Percentiles rank a stretch among this genome's conserved stretches.
Evolutionary conservation across 1,139 yeast genomes (phyloP).

Genomic region (Petasospora rhodanensis): DNA sequence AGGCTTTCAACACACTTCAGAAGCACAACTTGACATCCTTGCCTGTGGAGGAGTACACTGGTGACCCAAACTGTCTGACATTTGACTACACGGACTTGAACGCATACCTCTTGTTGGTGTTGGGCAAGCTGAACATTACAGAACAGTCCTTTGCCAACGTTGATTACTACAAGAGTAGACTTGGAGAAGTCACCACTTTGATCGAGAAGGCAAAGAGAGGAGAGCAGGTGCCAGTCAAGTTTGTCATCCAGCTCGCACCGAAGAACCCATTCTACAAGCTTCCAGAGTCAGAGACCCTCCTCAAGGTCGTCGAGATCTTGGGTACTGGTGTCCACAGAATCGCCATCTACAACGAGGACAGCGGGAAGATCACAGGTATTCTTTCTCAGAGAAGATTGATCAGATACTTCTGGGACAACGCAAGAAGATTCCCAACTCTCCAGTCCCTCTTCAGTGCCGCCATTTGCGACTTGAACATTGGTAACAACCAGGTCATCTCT

Average conservation of each 20-base stretch:
- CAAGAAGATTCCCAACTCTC: slow-evolving; percentile 74
- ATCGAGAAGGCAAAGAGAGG: slow-evolving; percentile 55
- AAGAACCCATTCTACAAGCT: slow-evolving; percentile 83
- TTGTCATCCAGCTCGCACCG: slow-evolving; percentile 73
- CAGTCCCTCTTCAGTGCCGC: slow-evolving; percentile 69
- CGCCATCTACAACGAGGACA: slow-evolving; percentile 61
- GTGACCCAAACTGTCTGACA: slow-evolving; percentile 65
- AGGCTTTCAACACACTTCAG: slow-evolving; percentile 76
- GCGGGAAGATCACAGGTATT: slow-evolving; percentile 60
- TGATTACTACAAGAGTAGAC: slow-evolving; percentile 21
- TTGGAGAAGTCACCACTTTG: slow-evolving; percentile 28
- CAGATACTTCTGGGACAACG: slow-evolving; percentile 85
- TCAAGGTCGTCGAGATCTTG: slow-evolving; percentile 73
- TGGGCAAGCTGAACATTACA: slow-evolving; percentile 53
- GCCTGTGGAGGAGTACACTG: slow-evolving; percentile 59
- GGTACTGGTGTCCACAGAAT: slow-evolving; percentile 93
- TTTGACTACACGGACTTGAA: slow-evolving; percentile 92
- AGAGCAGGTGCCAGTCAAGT: slow-evolving; percentile 73
- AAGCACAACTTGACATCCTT: slow-evolving; percentile 74
- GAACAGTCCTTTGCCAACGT: slow-evolving; percentile 28
- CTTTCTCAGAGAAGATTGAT: slow-evolving; percentile 85
- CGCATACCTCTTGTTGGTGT: slow-evolving; percentile 70
- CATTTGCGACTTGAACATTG: slow-evolving; percentile 63
- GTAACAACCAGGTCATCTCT: slow-evolving; percentile 63
- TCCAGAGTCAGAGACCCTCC: slow-evolving; percentile 61